These are phyloP conservation scores for Penstemon eatonii DNA, from an alignment of 257 asterid species.

Conservation along the genomic window DNA sequence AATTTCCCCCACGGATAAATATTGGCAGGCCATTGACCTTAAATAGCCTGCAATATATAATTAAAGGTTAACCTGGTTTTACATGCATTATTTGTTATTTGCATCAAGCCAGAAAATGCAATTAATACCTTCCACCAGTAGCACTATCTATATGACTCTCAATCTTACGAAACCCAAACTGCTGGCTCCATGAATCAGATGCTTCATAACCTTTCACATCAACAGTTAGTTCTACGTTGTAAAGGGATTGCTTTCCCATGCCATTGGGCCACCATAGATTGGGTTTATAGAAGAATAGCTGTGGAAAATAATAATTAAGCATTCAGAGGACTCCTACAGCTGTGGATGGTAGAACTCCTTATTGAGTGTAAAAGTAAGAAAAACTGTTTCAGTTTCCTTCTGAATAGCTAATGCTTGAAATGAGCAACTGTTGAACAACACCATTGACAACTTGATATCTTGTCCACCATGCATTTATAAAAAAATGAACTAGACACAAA, in stretches of 20 bases:
- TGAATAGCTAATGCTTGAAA: slow-evolving; percentile 11
- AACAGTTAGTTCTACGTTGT: slow-evolving; percentile 75
- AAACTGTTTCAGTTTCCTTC: slow-evolving; percentile 1
- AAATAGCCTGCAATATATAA: slow-evolving; percentile 60
- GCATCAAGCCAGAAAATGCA: slow-evolving; percentile 12
- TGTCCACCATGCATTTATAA: slow-evolving; percentile 1
- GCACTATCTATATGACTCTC: slow-evolving; percentile 66
- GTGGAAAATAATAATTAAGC: slow-evolving; percentile 30
- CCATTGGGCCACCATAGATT: slow-evolving; percentile 99
- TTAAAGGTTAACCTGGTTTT: slow-evolving; percentile 19
- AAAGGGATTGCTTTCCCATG: slow-evolving; percentile 90
- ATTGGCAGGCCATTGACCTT: slow-evolving; percentile 88
- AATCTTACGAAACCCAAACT: slow-evolving; percentile 90
- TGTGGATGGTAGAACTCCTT: slow-evolving; percentile 8
- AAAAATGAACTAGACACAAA: background rate
- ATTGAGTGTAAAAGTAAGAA: background rate
- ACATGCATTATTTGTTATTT: slow-evolving; percentile 17
- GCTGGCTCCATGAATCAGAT: slow-evolving; percentile 86
- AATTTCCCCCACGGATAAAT: slow-evolving; percentile 97
- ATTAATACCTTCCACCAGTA: slow-evolving; percentile 92
- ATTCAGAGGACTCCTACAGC: slow-evolving; percentile 11
- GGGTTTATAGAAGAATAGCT: slow-evolving; percentile 91
- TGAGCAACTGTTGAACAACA: background rate
- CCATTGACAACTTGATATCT: background rate
- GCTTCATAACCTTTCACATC: slow-evolving; percentile 74